Conservation (phyloP, 108 stramenopile genomes). For the Nitzschia sp. region DNA sequence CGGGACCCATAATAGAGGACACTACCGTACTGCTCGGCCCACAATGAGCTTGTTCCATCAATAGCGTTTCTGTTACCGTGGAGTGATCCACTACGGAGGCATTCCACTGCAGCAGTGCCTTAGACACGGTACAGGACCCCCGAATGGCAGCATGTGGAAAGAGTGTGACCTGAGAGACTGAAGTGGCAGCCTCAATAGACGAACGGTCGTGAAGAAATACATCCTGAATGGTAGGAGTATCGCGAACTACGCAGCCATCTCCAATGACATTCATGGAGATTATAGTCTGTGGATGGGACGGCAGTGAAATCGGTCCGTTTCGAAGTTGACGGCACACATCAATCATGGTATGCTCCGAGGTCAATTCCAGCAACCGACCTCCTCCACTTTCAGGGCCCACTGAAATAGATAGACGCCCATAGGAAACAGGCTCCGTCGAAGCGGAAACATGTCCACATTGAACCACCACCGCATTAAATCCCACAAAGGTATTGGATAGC, state of each 20-base stretch:
- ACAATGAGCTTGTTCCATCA: conserved; percentile 72
- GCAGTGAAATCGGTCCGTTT: conserved; percentile 9
- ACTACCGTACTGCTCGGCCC: conserved; percentile 73
- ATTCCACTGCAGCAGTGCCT: conserved; percentile 78
- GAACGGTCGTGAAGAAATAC: conserved; percentile 55
- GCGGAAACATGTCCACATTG: conserved; percentile 59
- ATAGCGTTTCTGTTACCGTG: conserved; percentile 45
- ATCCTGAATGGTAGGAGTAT: conserved; percentile 60
- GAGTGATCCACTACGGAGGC: conserved; percentile 54
- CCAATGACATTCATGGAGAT: conserved; percentile 49
- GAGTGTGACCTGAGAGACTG: conserved; percentile 53
- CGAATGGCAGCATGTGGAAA: conserved; percentile 55
- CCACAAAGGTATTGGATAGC: conserved; percentile 58
- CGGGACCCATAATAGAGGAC: conserved; percentile 80
- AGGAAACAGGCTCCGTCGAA: neutral
- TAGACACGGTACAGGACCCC: conserved; percentile 45
- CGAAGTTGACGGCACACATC: conserved; percentile 60
- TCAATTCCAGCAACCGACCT: conserved; percentile 45
- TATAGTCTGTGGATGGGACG: neutral
- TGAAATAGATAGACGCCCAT: conserved; percentile 54
- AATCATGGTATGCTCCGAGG: conserved; percentile 62
- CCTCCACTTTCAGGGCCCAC: conserved; percentile 86
- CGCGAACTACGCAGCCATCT: conserved; percentile 45
- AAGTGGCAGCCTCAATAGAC: conserved; percentile 59
- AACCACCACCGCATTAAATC: conserved; percentile 51